Base-by-base conservation (phyloP, 495 filamentous ascomycete genomes). In the Hypomontagnella submonticulosa region DNA sequence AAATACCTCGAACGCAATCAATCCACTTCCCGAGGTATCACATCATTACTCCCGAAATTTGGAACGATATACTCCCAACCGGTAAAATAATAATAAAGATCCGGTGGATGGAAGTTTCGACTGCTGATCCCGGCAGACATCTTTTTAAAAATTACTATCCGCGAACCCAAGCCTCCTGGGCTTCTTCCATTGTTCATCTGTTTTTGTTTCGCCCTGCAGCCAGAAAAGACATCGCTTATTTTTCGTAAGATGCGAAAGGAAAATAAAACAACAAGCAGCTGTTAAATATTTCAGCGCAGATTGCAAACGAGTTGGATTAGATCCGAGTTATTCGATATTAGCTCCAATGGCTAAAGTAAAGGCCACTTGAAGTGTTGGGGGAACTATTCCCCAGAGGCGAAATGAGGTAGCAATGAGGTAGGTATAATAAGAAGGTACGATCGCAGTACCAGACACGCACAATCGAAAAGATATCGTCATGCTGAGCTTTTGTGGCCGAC, bases 381-480 rank as follows among this genome's bases (percentile, higher is more conserved):
- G 4, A 33, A 16, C 6, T 15, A 18, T 30, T 32, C 46, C 52
- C 32, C 33, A 34, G 42, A 42, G 20, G 30, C 44, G 38, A 56
- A 62, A 44, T 48, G 18, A 53, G 50, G 55, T 34, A 62, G 54
- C 41, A 64, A 52, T n/a, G 63, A 63, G 54, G 36, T 48, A 63
- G 54, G 36, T 48, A 71, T 57, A 67, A 63, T 52, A 61, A n/a
- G 67, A 74, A 56, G 47, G 46, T 61, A 73, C 68, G 71, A 77
- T 78, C 76, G 78, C 76, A 79, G 82, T 83, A 76, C 82, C 78
- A 80, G 80, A 81, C 80, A 81, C 62, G 78, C 76, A 82, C 75
- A 80, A 80, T 74, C 73, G 76, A 71, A 65, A 70, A 73, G 67
- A 70, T 79, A 77, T 81, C 79, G 78, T 81, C 79, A 83, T 83